phyloP scores from a whole-genome alignment of 306 rosid species.

The Vigna radiata region DNA sequence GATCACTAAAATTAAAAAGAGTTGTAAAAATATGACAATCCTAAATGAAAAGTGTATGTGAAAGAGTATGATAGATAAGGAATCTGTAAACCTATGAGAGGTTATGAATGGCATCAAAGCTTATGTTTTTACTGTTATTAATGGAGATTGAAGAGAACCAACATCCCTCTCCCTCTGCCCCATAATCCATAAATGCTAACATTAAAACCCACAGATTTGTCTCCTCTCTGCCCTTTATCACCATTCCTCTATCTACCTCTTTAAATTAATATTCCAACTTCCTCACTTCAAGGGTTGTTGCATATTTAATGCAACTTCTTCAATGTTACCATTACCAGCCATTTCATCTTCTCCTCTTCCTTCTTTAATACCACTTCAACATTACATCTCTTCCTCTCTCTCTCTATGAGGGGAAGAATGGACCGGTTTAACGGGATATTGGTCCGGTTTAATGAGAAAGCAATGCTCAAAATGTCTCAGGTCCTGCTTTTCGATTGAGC shows the following conservation, averaged over 20 bases:
- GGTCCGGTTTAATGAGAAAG: conserved; percentile 97
- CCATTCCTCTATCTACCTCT: conserved; percentile 42
- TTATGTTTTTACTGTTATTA: conserved; percentile 48
- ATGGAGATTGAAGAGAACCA: conserved; percentile 80
- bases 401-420: conserved; percentile 27
- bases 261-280: conserved; percentile 72
- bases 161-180: conserved; percentile 66
- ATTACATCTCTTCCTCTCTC: background rate
- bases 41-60: too few relatives aligned
- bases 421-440: conserved; percentile 79
- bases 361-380: background rate
- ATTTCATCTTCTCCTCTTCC: background rate
- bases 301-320: conserved; percentile 68
- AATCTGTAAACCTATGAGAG: conserved; percentile 54
- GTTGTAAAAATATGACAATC: too few relatives aligned
- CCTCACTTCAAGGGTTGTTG: conserved; percentile 74
- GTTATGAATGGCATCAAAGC: conserved; percentile 35
- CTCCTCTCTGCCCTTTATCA: conserved; percentile 60
- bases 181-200: conserved; percentile 60
- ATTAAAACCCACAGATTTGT: conserved; percentile 56
- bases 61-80: conserved; percentile 13
- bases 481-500: conserved; percentile 87
- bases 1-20: too few relatives aligned
- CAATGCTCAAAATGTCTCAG: conserved; percentile 47
- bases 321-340: conserved; percentile 50